Base-by-base conservation (phyloP, 2,329 filamentous ascomycete genomes). In the Endoconidiophora laricicola region DNA sequence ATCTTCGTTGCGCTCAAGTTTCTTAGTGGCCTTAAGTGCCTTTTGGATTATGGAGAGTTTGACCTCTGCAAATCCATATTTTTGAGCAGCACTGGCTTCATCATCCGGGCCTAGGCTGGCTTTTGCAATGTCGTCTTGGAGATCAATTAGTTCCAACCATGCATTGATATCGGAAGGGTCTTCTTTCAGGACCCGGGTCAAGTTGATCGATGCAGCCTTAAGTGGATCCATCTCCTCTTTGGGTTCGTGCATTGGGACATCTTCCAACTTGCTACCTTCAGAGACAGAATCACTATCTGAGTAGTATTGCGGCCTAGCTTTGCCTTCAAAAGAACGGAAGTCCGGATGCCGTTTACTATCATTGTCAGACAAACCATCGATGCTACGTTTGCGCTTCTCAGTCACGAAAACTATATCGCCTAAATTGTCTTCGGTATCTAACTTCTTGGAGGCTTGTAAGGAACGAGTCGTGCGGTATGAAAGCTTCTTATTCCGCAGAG, bases 21-120 rank as follows among this genome's bases (percentile, higher is more conserved):
- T 60, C 3, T 56, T 55, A 4, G 76, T 69, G 43, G 81, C 74
- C 9, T 69, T 65, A 6, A 94, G 62, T 0, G 88, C 88, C 54
- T 86, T 79, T 55, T 90, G 78, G 54, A 88, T 84, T 54, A 94
- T 76, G 2, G 81, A 78, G 2, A 94, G 66, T 56, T 86, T 90
- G 50, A 94, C 78, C 55, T 91, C 82, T 3, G 86, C 79, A 49
- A 85, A 76, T 54, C 81, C 81, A 54, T 72, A 73, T 46, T 69
- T 67, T 58, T 91, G 83, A 2, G 79, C 75, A 24, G 68, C 66
- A 0, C 76, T 79, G 26, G 59, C 62, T 38, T 63, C 68, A 40
- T 60, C 69, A 58, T 66, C 67, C 54, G 59, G 60, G 41, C 63
- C 64, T 20, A 69, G 65, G 23, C 69, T 68, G 22, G 69, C 65